Percentiles rank a stretch among this genome's conserved stretches.
phyloP scores from a whole-genome alignment of 768 basidiomycete species.

The Pulveroboletus ravenelii region DNA sequence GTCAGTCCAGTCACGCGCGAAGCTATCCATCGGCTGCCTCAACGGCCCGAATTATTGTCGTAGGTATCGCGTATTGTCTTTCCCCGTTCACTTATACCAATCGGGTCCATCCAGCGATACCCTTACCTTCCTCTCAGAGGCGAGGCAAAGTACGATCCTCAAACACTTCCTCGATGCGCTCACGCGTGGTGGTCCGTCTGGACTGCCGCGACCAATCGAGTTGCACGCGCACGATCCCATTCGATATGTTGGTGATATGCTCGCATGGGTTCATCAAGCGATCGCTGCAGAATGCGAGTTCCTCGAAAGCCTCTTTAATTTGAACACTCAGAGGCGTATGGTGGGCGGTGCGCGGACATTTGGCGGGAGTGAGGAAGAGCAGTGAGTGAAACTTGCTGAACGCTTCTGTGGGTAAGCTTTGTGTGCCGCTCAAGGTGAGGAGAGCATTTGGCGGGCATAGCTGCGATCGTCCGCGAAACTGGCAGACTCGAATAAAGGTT shows the following conservation, averaged over 20 bases:
- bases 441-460: background rate
- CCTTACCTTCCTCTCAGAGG: slow-evolving; percentile 69
- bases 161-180: slow-evolving; percentile 82
- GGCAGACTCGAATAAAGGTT: slow-evolving; percentile 40
- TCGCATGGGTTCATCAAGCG: slow-evolving; percentile 96
- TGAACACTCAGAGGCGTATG: slow-evolving; percentile 55
- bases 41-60: slow-evolving; percentile 68
- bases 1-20: slow-evolving; percentile 62
- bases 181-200: slow-evolving; percentile 82
- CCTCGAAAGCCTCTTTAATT: slow-evolving; percentile 78
- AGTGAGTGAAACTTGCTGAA: slow-evolving; percentile 82
- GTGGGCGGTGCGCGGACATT: slow-evolving; percentile 65
- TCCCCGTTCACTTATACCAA: background rate
- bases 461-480: background rate
- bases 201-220: slow-evolving; percentile 88
- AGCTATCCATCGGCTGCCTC: slow-evolving; percentile 66
- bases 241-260: slow-evolving; percentile 96
- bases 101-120: slow-evolving; percentile 56
- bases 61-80: slow-evolving; percentile 7
- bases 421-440: slow-evolving; percentile 80
- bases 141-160: slow-evolving; percentile 76
- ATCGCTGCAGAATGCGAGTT: slow-evolving; percentile 95
- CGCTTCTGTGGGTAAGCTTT: slow-evolving; percentile 73
- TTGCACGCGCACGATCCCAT: slow-evolving; percentile 97
- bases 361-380: slow-evolving; percentile 60